Conservation (phyloP, 306 rosid genomes). For the Canavalia gladiata region DNA sequence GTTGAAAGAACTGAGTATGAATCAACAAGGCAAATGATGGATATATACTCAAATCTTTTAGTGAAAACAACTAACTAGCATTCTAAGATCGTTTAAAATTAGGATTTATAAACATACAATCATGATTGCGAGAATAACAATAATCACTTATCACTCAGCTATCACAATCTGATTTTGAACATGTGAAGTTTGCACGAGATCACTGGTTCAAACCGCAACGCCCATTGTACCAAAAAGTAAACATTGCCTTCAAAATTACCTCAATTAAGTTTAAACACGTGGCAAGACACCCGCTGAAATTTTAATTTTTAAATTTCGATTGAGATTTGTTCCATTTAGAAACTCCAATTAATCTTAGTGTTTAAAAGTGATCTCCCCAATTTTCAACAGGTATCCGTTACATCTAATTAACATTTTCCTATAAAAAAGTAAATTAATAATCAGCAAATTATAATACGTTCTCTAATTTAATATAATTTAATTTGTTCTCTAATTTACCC, state of each 20-base stretch:
- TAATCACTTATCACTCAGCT: neutral
- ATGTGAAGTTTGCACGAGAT: neutral
- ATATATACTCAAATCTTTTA: neutral
- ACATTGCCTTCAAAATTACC: neutral
- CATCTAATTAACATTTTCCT: too few species aligned
- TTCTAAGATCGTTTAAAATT: neutral
- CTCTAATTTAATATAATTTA: too few species aligned
- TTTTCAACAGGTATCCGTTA: too few species aligned
- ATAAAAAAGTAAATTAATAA: too few species aligned
- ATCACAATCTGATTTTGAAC: neutral
- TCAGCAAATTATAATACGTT: too few species aligned
- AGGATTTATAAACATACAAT: neutral
- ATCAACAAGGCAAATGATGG: neutral
- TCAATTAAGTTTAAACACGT: neutral
- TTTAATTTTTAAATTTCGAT: neutral
- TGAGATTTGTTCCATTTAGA: too few species aligned
- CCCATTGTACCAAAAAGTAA: neutral
- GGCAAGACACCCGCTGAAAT: too few species aligned
- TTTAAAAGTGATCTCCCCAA: too few species aligned
- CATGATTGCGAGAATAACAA: constrained; percentile 26
- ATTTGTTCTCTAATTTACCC: neutral
- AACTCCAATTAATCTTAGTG: too few species aligned
- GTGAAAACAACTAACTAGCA: constrained; percentile 16
- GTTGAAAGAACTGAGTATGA: constrained; percentile 2
- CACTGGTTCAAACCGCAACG: neutral